Conservation (phyloP, 306 rosid genomes). For the Vigna unguiculata region DNA sequence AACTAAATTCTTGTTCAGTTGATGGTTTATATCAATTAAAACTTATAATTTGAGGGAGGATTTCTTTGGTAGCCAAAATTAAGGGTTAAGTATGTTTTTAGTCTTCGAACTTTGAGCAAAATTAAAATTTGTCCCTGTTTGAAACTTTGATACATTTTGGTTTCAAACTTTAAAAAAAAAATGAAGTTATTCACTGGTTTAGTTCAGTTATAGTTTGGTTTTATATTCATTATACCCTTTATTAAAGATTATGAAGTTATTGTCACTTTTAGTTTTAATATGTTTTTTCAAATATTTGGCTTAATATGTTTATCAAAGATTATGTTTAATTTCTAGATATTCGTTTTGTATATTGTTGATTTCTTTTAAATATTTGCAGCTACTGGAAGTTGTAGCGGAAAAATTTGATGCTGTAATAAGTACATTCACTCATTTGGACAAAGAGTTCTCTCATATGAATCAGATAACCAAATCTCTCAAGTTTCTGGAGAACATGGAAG, state of each 20-base stretch:
- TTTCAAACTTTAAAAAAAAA: too few species aligned
- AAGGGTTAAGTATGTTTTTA: too few species aligned
- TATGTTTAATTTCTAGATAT: neutral
- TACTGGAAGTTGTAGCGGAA: conserved; percentile 79
- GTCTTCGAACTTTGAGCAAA: too few species aligned
- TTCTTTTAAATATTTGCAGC: conserved; percentile 67
- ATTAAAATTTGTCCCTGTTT: too few species aligned
- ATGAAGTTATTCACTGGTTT: conserved; percentile 28
- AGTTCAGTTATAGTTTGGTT: conserved; percentile 13
- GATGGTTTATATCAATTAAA: conserved; percentile 3
- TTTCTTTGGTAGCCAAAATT: conserved; percentile 11
- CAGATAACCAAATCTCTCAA: conserved; percentile 82
- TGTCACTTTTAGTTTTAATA: conserved; percentile 34
- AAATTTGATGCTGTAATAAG: conserved; percentile 77
- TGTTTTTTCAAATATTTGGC: conserved; percentile 27
- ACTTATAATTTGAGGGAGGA: conserved; percentile 2
- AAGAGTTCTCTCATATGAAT: conserved; percentile 82
- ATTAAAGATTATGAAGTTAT: conserved; percentile 17
- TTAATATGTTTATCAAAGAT: neutral
- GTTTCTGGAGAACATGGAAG: conserved; percentile 75
- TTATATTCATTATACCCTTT: conserved; percentile 15
- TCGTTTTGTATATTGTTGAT: conserved; percentile 18
- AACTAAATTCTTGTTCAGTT: neutral
- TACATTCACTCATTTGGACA: conserved; percentile 92
- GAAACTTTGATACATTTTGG: too few species aligned